Evolutionary conservation across 371 early-diverging fungal species (phyloP).

Genomic region (Mucor saturninus): DNA sequence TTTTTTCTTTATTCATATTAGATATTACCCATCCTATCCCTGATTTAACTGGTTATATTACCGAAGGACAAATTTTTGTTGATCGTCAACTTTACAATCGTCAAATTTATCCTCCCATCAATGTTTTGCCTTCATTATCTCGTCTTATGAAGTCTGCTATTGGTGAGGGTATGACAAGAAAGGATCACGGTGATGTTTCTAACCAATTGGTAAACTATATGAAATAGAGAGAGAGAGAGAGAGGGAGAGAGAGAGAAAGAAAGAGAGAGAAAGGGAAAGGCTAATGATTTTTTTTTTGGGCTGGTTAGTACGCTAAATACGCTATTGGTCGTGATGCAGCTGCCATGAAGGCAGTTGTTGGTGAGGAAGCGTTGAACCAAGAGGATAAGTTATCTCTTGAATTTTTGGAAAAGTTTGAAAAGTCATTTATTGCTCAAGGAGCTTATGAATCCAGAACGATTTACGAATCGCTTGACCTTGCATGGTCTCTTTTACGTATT

Average conservation of each 20-base stretch:
- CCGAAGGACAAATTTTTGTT: constrained; percentile 99
- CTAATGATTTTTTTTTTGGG: neutral
- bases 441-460: constrained; percentile 96
- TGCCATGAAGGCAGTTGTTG: constrained; percentile 99
- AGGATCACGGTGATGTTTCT: constrained; percentile 99
- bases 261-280: neutral
- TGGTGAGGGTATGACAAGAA: constrained; percentile 99
- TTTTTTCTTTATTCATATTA: constrained; percentile 23
- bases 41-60: constrained; percentile 99
- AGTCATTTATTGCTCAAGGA: constrained; percentile 95
- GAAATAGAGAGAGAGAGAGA: neutral
- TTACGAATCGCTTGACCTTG: constrained; percentile 96
- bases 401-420: constrained; percentile 99
- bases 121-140: constrained; percentile 99
- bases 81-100: constrained; percentile 99
- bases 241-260: neutral
- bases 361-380: constrained; percentile 98
- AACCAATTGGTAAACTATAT: constrained; percentile 88
- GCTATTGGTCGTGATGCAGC: constrained; percentile 99
- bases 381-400: constrained; percentile 99
- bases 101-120: constrained; percentile 99
- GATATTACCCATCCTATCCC: constrained; percentile 99
- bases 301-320: constrained; percentile 96
- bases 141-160: constrained; percentile 99
- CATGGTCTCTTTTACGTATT: constrained; percentile 98